Percentiles rank a stretch among this genome's conserved stretches.
Conservation (phyloP, 306 rosid species). For the Hylodesmum podocarpum region DNA sequence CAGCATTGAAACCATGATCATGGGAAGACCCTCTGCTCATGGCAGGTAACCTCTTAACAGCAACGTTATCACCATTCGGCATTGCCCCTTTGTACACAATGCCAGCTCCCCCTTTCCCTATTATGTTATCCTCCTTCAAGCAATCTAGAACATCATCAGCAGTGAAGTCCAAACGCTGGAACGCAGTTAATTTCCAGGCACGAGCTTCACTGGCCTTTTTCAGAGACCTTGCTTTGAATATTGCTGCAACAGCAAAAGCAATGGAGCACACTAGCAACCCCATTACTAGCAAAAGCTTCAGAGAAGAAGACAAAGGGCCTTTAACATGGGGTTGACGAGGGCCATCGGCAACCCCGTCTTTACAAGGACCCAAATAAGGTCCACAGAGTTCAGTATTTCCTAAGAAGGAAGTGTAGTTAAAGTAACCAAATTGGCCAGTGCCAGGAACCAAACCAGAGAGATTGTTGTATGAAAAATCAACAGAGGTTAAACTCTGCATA, state of each 20-base stretch:
- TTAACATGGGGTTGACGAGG: constrained; percentile 58
- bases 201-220: constrained; percentile 79
- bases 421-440: constrained; percentile 92
- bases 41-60: constrained; percentile 66
- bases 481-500: constrained; percentile 94
- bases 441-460: constrained; percentile 96
- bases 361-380: constrained; percentile 94
- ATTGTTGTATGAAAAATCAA: constrained; percentile 89
- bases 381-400: constrained; percentile 88
- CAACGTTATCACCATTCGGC: constrained; percentile 67
- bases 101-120: constrained; percentile 92
- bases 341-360: constrained; percentile 62
- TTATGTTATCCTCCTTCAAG: constrained; percentile 75
- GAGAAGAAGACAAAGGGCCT: constrained; percentile 65
- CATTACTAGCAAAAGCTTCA: constrained; percentile 72
- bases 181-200: constrained; percentile 77
- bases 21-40: constrained; percentile 92
- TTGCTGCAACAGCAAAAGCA: constrained; percentile 68
- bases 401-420: constrained; percentile 83
- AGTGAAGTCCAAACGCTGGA: constrained; percentile 70
- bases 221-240: constrained; percentile 70
- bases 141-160: constrained; percentile 73
- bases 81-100: constrained; percentile 75
- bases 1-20: constrained; percentile 87
- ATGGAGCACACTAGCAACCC: constrained; percentile 77